Percentiles rank a stretch among this genome's conserved stretches.
phyloP scores from a whole-genome alignment of 2,329 filamentous ascomycete genomes.

The Claviceps quebecensis region DNA sequence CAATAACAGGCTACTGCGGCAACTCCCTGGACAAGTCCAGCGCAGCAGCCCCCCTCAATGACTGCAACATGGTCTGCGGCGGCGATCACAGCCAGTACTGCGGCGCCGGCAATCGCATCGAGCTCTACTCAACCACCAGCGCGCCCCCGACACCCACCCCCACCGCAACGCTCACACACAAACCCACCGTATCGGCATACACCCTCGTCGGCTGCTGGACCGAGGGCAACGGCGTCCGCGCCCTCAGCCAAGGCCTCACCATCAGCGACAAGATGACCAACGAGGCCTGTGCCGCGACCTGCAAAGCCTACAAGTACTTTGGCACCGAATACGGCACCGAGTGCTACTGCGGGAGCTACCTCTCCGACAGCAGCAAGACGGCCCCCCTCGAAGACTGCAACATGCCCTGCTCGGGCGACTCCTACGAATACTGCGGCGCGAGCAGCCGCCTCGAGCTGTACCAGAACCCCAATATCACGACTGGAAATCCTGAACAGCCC shows the following conservation, averaged over 20 bases:
- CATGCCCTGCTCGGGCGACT: constrained; percentile 21
- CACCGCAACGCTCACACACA: constrained; percentile 11
- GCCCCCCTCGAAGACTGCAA: constrained; percentile 20
- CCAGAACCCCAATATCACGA: constrained; percentile 14
- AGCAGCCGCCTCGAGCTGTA: constrained; percentile 21
- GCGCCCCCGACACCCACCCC: constrained; percentile 18
- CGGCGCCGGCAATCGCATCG: constrained; percentile 27
- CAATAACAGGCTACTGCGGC: constrained; percentile 30
- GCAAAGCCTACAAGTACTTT: constrained; percentile 25
- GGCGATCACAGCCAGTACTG: constrained; percentile 28
- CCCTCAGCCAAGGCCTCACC: constrained; percentile 17
- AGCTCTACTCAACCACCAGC: constrained; percentile 28
- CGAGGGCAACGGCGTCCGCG: constrained; percentile 21
- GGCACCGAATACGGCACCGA: constrained; percentile 25
- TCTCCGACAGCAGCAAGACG: constrained; percentile 13
- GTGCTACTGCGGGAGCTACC: constrained; percentile 24
- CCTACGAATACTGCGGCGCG: constrained; percentile 18
- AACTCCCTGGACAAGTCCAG: constrained; percentile 22
- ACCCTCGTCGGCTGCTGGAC: constrained; percentile 27
- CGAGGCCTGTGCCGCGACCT: constrained; percentile 20
- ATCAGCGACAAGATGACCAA: constrained; percentile 18
- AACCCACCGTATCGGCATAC: constrained; percentile 14
- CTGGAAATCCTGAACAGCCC: constrained; percentile 18
- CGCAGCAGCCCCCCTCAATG: constrained; percentile 14
- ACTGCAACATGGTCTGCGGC: constrained; percentile 27